Evolutionary conservation across 2,329 filamentous ascomycete species (phyloP), one percentile per base, ranked within the genome.

Genomic region (Beauveria bassiana): DNA sequence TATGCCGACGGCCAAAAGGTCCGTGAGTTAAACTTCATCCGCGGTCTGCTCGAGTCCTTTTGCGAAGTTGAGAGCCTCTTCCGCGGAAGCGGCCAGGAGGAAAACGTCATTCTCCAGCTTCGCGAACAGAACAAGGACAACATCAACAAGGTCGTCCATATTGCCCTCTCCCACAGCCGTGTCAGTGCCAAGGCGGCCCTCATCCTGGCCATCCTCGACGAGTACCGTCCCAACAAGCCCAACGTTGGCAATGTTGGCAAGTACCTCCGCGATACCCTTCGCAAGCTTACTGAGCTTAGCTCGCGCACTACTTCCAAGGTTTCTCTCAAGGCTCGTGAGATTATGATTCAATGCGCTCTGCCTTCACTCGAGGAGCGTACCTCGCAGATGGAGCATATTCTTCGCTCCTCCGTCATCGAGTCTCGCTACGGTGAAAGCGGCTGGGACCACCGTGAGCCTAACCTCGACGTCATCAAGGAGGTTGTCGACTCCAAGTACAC

Each of bases 401-500:
- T 99, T 61, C 90, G 93, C 63, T 96, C 93, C 28, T 93, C 95
- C 0, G 95, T 99, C 24, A 86, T 97, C 8, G 92, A 99, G 75
- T 96, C 93, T n/a, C 88, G 90, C 68, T 99, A 99, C 71, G 95
- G 95, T 63, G 95, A 99, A 82, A 93, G 91, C 64, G 93, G 93
- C 57, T 96, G 91, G 90, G 93, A 97, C 66, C 95, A 99, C 78
- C 85, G 95, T 67, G 90, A 97, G 76, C 95, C 95, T 53, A 91
- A 89, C 76, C 79, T 96, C 59, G 89, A 96, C 24, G 81, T 96
- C 66, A 88, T 99, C 78, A 96, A 96, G 81, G 95, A 99, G 75
- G 93, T 99, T 38, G 91, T 99, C 58, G 95, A 99, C 76, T 98
- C 95, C 60, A 96, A 96, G 79, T 98, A 96, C 80, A 98, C 93